Evolutionary conservation across 2,329 filamentous ascomycete genomes (phyloP).

Genomic region (Aspergillus niger): DNA sequence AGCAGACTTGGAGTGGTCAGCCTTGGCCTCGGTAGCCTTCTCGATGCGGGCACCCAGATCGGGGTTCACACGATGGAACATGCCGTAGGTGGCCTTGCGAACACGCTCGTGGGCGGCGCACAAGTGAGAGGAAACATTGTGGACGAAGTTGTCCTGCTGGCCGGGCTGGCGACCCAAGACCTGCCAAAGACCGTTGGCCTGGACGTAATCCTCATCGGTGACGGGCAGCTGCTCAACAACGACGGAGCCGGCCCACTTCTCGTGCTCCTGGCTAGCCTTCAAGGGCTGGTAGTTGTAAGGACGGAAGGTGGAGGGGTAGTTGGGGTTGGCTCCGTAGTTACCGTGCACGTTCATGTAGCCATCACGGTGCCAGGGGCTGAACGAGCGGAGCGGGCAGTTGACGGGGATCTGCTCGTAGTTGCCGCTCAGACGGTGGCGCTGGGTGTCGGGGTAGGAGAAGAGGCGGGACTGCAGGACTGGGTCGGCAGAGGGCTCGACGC

Average conservation of each 20-base stretch:
- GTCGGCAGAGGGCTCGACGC: conserved; percentile 69
- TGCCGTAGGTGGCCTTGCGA: conserved; percentile 60
- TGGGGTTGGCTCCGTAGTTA: conserved; percentile 63
- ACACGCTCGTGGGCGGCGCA: conserved; percentile 56
- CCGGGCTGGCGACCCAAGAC: conserved; percentile 49
- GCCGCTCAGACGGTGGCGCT: conserved; percentile 63
- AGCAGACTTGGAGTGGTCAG: conserved; percentile 24
- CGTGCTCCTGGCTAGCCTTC: conserved; percentile 46
- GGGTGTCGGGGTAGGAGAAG: conserved; percentile 71
- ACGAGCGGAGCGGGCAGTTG: conserved; percentile 57
- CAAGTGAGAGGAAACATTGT: conserved; percentile 62
- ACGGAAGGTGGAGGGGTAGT: conserved; percentile 52
- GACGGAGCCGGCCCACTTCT: conserved; percentile 46
- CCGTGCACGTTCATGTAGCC: conserved; percentile 68
- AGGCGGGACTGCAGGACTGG: conserved; percentile 69
- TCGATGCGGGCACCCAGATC: conserved; percentile 57
- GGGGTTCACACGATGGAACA: conserved; percentile 61
- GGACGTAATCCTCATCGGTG: conserved; percentile 48
- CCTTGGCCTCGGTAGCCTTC: conserved; percentile 53
- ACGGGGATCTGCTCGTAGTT: conserved; percentile 68
- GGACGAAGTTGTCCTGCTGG: conserved; percentile 64
- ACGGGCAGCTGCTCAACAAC: conserved; percentile 45
- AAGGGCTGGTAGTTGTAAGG: conserved; percentile 41
- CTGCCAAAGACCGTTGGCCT: conserved; percentile 48
- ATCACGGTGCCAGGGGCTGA: conserved; percentile 70